Evolutionary conservation across 2,329 filamentous ascomycete species (phyloP).

Genomic region (Periconia digitata): DNA sequence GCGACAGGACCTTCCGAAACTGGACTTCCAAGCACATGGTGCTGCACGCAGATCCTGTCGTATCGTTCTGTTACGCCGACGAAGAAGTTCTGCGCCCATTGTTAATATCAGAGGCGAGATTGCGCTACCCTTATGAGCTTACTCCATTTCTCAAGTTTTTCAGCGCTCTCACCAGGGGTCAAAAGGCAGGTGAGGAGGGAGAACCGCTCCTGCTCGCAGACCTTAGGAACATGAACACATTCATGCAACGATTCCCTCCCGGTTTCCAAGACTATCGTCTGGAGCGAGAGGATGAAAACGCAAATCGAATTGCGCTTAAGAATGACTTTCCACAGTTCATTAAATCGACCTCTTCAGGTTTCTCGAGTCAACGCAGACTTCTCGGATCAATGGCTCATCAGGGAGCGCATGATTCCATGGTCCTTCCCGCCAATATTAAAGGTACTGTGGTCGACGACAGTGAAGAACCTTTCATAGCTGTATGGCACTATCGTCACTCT

Average conservation of each 20-base stretch:
- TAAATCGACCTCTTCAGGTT: constrained; percentile 14
- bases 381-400: constrained; percentile 15
- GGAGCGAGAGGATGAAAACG: constrained; percentile 82
- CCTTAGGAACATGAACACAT: constrained; percentile 68
- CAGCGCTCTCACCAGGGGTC: constrained; percentile 60
- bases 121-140: constrained; percentile 84
- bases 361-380: constrained; percentile 23
- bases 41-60: constrained; percentile 38
- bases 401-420: constrained; percentile 50
- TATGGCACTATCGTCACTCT: constrained; percentile 76
- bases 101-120: constrained; percentile 68
- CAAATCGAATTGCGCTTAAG: constrained; percentile 72
- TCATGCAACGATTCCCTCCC: constrained; percentile 76
- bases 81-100: constrained; percentile 55
- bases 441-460: constrained; percentile 74
- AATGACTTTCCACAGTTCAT: constrained; percentile 65
- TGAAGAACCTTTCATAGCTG: constrained; percentile 71
- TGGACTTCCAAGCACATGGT: constrained; percentile 26
- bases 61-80: constrained; percentile 60
- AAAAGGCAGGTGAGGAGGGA: constrained; percentile 51
- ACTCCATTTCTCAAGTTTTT: constrained; percentile 74
- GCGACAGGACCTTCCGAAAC: constrained; percentile 46
- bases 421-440: constrained; percentile 65
- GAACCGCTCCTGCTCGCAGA: constrained; percentile 58
- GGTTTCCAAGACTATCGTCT: constrained; percentile 75